Evolutionary conservation across 768 basidiomycete species (phyloP), one percentile per base, ranked within the genome.

Genomic region (Mycena pura): DNA sequence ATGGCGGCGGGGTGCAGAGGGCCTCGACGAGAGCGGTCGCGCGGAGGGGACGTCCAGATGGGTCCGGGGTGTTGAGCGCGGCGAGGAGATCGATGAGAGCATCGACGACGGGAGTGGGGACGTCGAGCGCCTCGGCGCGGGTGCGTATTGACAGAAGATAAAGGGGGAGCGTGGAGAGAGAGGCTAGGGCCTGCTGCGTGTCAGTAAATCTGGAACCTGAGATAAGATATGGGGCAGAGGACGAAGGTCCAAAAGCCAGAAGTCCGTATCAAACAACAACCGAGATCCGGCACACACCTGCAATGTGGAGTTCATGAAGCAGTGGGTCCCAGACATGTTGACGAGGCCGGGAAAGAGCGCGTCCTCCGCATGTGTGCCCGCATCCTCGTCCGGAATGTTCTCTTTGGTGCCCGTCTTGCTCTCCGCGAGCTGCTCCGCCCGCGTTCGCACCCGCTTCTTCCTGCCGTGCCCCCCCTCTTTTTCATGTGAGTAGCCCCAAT

Each of bases 271-370:
- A 10, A 31, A 29, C 29, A 24, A 27, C 6, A 40, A 28, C 11
- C 6, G 24, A 47, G 17, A 43, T 24, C 3, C 10, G 25, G 2
- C 38, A 70, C 72, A 71, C 68, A 85, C 93, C 85, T 98, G 96
- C 10, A 98, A 79, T 3, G 95, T 95, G 13, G 96, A 95, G 73
- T 99, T 96, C 88, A 98, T 92, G 80, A 97, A 99, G 72, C 96
- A 98, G 65, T 96, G 92, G 50, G 95, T 96, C 11, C 96, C 96
- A 9, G 95, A 96, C 34, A 96, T 90, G 69, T 98, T 98, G 70
- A 97, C 91, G 48, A 98, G 88, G 0, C 96, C 96, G 2, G 95
- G 91, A 74, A 93, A 97, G 68, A 87, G 83, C 21, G 82, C 80
- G 15, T 82, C 76, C 25, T 77, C 74, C n/a, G 73, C 50, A 15